Conservation (phyloP, 176 grass and related monocot genomes). For the Carex littledalei region DNA sequence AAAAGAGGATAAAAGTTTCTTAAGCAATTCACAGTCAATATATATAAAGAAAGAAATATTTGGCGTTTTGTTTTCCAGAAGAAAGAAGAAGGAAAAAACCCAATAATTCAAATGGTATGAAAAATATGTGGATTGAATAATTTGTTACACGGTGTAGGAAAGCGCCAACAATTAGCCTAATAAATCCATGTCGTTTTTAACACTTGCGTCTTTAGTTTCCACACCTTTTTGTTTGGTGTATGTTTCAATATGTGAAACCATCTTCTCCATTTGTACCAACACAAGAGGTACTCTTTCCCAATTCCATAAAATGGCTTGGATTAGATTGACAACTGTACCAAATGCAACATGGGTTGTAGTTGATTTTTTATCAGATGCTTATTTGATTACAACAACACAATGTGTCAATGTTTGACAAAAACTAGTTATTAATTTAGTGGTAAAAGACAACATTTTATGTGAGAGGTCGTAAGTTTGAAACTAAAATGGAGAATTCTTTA, state of each 20-base stretch:
- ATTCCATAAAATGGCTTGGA: not conserved
- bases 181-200: conserved; percentile 9
- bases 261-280: not conserved
- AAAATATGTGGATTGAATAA: not conserved
- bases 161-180: conserved; percentile 3
- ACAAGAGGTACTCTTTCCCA: not conserved
- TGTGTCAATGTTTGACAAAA: too few relatives aligned
- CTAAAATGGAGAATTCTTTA: too few relatives aligned
- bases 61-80: not conserved
- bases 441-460: too few relatives aligned
- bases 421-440: too few relatives aligned
- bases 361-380: too few relatives aligned
- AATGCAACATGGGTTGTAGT: too few relatives aligned
- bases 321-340: too few relatives aligned
- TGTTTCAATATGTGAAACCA: not conserved
- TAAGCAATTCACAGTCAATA: too few relatives aligned
- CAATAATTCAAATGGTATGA: not conserved
- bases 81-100: not conserved
- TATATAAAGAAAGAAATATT: too few relatives aligned
- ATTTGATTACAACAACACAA: too few relatives aligned
- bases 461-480: too few relatives aligned
- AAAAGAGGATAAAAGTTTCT: too few relatives aligned
- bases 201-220: conserved; percentile 12
- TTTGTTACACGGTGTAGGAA: not conserved
- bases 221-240: not conserved